Conservation (phyloP, 2,329 filamentous ascomycete genomes). For the Penicillium nordicum region DNA sequence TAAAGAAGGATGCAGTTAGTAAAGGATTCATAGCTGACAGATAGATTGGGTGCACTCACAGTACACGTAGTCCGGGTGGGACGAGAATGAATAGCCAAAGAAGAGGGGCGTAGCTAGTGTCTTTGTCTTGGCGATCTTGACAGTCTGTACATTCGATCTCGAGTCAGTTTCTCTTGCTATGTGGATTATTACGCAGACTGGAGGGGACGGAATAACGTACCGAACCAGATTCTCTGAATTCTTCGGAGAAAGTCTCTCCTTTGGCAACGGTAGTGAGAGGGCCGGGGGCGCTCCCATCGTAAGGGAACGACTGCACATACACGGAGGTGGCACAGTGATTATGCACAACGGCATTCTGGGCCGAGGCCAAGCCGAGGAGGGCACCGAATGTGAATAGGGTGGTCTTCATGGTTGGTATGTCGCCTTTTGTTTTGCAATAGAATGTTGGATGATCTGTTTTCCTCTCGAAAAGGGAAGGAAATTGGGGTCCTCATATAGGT, state of each 20-base stretch:
- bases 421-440: constrained; percentile 8
- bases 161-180: constrained; percentile 12
- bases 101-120: constrained; percentile 27
- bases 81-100: constrained; percentile 27
- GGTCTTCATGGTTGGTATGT: constrained; percentile 19
- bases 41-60: constrained; percentile 18
- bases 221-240: constrained; percentile 22
- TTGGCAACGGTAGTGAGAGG: constrained; percentile 22
- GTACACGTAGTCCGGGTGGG: constrained; percentile 25
- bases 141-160: constrained; percentile 16
- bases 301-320: constrained; percentile 26
- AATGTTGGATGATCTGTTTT: constrained; percentile 9
- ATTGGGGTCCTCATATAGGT: constrained; percentile 17
- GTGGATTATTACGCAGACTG: neutral
- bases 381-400: constrained; percentile 17
- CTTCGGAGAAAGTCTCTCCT: constrained; percentile 23
- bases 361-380: constrained; percentile 20
- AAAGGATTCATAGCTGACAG: neutral
- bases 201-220: constrained; percentile 15
- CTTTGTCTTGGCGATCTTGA: constrained; percentile 27
- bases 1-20: constrained; percentile 9
- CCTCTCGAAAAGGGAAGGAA: constrained; percentile 4
- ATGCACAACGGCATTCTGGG: constrained; percentile 23
- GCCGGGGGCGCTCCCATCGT: constrained; percentile 22
- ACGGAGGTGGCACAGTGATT: constrained; percentile 22